Conservation (phyloP, 73 alveolate species). For the Tetrahymena malaccensis region DNA sequence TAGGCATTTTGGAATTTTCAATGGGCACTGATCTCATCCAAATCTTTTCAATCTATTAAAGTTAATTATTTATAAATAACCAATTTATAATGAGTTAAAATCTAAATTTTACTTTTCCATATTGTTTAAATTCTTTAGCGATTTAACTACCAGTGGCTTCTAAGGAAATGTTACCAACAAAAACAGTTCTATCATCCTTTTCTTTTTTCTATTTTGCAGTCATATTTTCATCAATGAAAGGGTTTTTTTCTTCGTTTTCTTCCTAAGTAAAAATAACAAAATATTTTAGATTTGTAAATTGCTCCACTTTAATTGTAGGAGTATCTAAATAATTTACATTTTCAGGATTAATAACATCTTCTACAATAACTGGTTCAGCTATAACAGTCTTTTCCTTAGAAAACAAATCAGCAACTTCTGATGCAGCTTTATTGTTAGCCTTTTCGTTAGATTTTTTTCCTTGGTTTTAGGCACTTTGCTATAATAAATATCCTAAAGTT, state of each 20-base stretch:
- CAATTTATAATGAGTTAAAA: not conserved
- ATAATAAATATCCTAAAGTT: not conserved
- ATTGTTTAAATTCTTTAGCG: slow-evolving; percentile 38
- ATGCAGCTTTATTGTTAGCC: not conserved
- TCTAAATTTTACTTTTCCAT: slow-evolving; percentile 43
- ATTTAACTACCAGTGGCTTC: slow-evolving; percentile 43
- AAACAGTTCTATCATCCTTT: slow-evolving; percentile 54
- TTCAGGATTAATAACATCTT: not conserved
- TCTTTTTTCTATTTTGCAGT: not conserved
- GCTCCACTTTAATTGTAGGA: not conserved
- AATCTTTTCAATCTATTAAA: slow-evolving; percentile 48
- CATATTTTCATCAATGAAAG: not conserved
- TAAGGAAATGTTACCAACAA: slow-evolving; percentile 66
- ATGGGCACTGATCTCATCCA: slow-evolving; percentile 70
- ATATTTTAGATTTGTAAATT: not conserved
- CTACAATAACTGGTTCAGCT: not conserved
- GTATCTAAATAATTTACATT: not conserved
- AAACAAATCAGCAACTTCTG: not conserved
- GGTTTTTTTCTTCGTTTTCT: not conserved
- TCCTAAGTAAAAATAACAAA: not conserved
- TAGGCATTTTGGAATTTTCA: slow-evolving; percentile 30
- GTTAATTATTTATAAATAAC: not conserved
- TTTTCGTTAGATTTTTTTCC: not conserved
- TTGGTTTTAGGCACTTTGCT: not conserved
- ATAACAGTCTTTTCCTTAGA: not conserved